phyloP scores from a whole-genome alignment of 2,329 filamentous ascomycete genomes.

The Botrytis tulipae region DNA sequence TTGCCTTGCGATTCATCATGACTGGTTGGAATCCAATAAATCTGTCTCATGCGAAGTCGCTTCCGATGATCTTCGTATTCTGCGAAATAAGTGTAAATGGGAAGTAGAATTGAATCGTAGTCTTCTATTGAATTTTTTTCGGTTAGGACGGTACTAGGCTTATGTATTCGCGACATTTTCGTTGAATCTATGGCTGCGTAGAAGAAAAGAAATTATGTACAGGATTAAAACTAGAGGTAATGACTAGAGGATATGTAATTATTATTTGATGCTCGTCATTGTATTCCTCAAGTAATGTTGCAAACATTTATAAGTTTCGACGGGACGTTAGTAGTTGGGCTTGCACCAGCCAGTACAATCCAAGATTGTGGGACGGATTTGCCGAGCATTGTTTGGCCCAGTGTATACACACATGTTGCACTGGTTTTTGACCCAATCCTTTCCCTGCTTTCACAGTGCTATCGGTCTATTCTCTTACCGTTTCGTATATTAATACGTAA shows the following conservation, averaged over 20 bases:
- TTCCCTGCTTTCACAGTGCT: background rate
- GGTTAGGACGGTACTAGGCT: background rate
- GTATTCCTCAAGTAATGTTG: background rate
- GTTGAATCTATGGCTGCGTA: background rate
- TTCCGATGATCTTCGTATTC: background rate
- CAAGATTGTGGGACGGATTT: background rate
- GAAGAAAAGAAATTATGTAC: background rate
- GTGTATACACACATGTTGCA: background rate
- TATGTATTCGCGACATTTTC: background rate
- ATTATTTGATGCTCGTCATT: background rate
- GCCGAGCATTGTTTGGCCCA: background rate
- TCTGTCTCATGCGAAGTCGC: background rate
- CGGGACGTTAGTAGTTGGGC: background rate
- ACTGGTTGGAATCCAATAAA: background rate
- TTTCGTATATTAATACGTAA: background rate
- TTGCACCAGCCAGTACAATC: background rate
- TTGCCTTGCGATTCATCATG: background rate
- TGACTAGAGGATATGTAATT: background rate
- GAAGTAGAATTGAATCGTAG: background rate
- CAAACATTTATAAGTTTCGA: background rate
- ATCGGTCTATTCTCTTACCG: background rate
- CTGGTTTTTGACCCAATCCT: background rate
- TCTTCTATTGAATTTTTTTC: background rate
- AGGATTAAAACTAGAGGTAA: background rate
- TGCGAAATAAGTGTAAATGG: background rate